Percentiles rank a stretch among this genome's conserved stretches.
These are phyloP conservation scores for Collybiopsis luxurians DNA, from an alignment of 768 basidiomycete species.

Conservation along the genomic window DNA sequence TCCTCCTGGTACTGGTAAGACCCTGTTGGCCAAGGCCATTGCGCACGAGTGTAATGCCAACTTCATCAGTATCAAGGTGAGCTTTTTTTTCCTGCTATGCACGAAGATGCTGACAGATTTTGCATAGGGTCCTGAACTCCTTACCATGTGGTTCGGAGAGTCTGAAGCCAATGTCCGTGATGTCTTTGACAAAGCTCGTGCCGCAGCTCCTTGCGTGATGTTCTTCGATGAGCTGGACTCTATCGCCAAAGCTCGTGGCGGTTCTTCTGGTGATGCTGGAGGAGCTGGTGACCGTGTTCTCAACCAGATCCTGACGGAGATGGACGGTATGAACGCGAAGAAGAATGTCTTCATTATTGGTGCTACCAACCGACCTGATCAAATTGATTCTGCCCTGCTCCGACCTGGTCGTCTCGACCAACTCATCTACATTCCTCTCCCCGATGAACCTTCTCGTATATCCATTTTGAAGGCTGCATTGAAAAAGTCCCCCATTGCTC, in stretches of 20 bases:
- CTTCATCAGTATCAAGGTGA: conserved; percentile 97
- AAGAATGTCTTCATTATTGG: conserved; percentile 99
- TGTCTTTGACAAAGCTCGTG: conserved; percentile 99
- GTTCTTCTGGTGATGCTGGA: conserved; percentile 82
- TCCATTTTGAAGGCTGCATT: conserved; percentile 90
- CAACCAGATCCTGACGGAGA: conserved; percentile 96
- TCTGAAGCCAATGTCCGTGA: conserved; percentile 99
- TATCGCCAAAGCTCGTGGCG: conserved; percentile 96
- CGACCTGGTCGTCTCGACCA: conserved; percentile 99
- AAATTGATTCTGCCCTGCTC: conserved; percentile 89
- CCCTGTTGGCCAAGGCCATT: conserved; percentile 96
- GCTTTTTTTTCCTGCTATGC: background rate
- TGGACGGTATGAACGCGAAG: conserved; percentile 98
- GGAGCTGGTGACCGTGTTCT: conserved; percentile 98
- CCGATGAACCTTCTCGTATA: conserved; percentile 88
- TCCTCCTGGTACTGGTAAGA: conserved; percentile 99
- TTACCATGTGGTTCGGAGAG: conserved; percentile 99
- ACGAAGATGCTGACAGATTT: conserved; percentile 12
- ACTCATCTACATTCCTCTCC: conserved; percentile 98
- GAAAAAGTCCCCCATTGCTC: conserved; percentile 86
- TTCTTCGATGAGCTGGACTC: conserved; percentile 99
- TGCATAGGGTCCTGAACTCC: conserved; percentile 83
- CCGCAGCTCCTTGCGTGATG: conserved; percentile 99
- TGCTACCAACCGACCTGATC: conserved; percentile 95
- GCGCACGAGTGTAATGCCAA: conserved; percentile 99